phyloP scores from a whole-genome alignment of 306 rosid species.

The Begonia loranthoides region DNA sequence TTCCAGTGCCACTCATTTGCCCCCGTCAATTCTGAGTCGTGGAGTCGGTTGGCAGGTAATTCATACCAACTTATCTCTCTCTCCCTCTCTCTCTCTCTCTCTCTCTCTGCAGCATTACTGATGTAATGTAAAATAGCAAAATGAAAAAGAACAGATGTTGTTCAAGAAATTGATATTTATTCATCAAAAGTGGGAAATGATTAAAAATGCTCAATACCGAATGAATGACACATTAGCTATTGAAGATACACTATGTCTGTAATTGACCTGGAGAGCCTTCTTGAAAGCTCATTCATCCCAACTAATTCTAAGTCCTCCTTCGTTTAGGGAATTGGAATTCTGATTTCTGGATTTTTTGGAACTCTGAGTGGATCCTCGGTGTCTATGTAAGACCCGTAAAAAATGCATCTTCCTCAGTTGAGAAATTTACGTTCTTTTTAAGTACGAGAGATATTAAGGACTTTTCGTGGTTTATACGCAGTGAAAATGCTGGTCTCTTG shows the following conservation, averaged over 20 bases:
- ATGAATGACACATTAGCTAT: too few species aligned
- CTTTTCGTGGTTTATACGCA: slow-evolving; percentile 18
- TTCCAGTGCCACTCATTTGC: slow-evolving; percentile 83
- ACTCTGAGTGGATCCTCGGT: slow-evolving; percentile 90
- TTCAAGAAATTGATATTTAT: too few species aligned
- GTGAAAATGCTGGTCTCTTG: slow-evolving; percentile 96
- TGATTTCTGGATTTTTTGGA: slow-evolving; percentile 84
- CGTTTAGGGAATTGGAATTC: slow-evolving; percentile 84
- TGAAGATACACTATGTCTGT: too few species aligned
- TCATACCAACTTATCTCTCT: not conserved
- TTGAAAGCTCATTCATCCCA: too few species aligned
- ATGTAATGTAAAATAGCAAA: too few species aligned
- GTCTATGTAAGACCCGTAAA: slow-evolving; percentile 55
- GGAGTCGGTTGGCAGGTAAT: slow-evolving; percentile 98
- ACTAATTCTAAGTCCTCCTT: too few species aligned
- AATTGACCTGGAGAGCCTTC: too few species aligned
- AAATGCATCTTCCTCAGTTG: slow-evolving; percentile 9
- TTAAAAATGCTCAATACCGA: too few species aligned
- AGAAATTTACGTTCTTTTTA: not conserved
- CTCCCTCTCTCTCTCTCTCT: not conserved
- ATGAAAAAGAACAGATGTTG: too few species aligned
- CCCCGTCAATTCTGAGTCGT: slow-evolving; percentile 88
- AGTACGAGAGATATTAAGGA: slow-evolving; percentile 6
- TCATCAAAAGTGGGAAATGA: too few species aligned
- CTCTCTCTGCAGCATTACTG: too few species aligned